These are phyloP conservation scores for Phytophthora tubulina DNA, from an alignment of 352 stramenopile species.

Conservation along the genomic window DNA sequence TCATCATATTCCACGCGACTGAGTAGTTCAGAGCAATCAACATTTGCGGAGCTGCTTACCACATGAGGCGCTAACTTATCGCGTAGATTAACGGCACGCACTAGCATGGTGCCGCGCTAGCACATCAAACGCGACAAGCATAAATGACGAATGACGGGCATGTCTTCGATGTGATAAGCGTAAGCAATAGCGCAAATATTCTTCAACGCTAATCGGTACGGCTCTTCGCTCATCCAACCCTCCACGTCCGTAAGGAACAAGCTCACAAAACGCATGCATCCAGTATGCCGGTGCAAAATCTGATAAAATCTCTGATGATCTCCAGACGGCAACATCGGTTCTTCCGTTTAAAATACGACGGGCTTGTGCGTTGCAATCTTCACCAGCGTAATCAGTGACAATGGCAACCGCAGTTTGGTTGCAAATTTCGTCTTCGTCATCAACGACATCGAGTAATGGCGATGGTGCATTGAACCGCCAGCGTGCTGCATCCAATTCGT, in stretches of 20 bases:
- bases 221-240: neutral
- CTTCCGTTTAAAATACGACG: neutral
- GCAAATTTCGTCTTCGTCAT: constrained; percentile 5
- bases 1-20: constrained; percentile 9
- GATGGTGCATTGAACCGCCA: constrained; percentile 13
- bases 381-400: constrained; percentile 20
- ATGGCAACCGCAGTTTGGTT: constrained; percentile 7
- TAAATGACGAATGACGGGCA: constrained; percentile 11
- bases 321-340: constrained; percentile 11
- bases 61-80: constrained; percentile 2
- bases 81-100: constrained; percentile 2
- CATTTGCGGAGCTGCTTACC: constrained; percentile 6
- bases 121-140: constrained; percentile 14
- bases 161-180: constrained; percentile 3
- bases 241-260: constrained; percentile 7
- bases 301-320: constrained; percentile 12
- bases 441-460: neutral
- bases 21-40: constrained; percentile 8
- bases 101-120: constrained; percentile 5
- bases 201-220: neutral
- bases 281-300: constrained; percentile 12
- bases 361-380: neutral
- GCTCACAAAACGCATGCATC: neutral
- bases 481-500: neutral
- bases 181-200: constrained; percentile 17